phyloP scores from a whole-genome alignment of 169 alveolate species.

The Amoebophrya sp. region DNA sequence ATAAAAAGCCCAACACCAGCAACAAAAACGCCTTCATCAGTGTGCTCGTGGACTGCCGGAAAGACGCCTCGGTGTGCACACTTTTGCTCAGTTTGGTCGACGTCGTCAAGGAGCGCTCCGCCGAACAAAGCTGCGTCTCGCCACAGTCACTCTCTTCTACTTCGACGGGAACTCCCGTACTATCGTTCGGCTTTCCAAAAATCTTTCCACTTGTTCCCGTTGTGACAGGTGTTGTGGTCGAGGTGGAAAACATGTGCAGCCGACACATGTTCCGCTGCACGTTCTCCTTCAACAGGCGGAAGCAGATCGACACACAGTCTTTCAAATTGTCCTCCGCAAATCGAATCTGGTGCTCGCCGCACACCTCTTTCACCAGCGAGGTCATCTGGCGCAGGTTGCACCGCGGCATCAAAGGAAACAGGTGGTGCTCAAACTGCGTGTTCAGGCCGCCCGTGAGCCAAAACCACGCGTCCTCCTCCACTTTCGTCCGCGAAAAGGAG shows the following conservation, averaged over 20 bases:
- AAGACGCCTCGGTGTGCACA: neutral
- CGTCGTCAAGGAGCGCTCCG: too few species aligned
- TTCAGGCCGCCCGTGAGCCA: slow-evolving; percentile 31
- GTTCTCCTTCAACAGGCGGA: neutral
- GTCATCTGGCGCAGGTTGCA: slow-evolving; percentile 21
- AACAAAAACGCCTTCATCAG: neutral
- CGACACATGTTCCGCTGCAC: neutral
- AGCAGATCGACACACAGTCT: neutral
- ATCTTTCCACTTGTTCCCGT: too few species aligned
- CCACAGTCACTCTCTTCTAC: too few species aligned
- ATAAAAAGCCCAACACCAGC: neutral
- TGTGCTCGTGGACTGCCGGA: neutral
- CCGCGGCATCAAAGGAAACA: slow-evolving; percentile 32
- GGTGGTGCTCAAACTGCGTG: slow-evolving; percentile 36
- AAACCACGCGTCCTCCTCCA: slow-evolving; percentile 18
- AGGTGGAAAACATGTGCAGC: too few species aligned
- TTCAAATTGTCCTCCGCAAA: slow-evolving; percentile 26
- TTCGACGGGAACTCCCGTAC: too few species aligned
- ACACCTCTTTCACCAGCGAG: neutral
- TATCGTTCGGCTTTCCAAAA: too few species aligned
- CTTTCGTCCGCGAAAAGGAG: neutral
- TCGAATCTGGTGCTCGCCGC: neutral
- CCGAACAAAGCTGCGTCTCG: too few species aligned
- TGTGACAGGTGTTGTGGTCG: too few species aligned
- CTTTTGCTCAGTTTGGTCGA: too few species aligned